phyloP scores from a whole-genome alignment of 768 basidiomycete species.

The Candolleomyces aberdarensis region DNA sequence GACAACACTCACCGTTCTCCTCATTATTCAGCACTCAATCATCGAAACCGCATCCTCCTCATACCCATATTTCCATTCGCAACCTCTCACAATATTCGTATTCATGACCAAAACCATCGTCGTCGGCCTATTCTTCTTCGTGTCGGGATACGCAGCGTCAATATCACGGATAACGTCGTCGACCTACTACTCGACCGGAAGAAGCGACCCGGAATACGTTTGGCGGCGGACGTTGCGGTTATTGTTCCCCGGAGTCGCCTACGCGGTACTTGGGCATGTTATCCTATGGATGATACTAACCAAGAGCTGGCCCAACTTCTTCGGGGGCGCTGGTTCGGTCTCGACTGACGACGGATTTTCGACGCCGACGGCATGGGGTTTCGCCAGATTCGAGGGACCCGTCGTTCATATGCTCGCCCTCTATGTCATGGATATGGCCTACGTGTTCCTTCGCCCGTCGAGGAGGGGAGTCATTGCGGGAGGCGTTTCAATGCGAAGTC shows the following conservation, averaged over 20 bases:
- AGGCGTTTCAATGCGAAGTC: background rate
- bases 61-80: background rate
- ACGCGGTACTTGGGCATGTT: background rate
- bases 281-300: conserved; percentile 1
- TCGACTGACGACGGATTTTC: background rate
- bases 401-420: conserved; percentile 1
- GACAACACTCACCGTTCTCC: conserved; percentile 16
- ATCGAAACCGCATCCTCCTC: conserved; percentile 8
- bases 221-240: background rate
- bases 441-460: background rate
- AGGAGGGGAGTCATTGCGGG: background rate
- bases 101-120: conserved; percentile 16
- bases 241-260: background rate
- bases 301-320: conserved; percentile 3
- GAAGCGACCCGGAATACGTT: conserved; percentile 1
- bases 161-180: conserved; percentile 10
- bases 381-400: conserved; percentile 3
- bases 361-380: background rate
- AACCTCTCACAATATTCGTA: conserved; percentile 10
- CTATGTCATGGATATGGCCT: conserved; percentile 2
- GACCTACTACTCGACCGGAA: background rate
- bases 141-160: conserved; percentile 20
- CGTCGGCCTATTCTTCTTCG: conserved; percentile 23
- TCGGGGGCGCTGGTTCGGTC: background rate
- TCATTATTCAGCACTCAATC: conserved; percentile 21